Evolutionary conservation across 2,329 filamentous ascomycete species (phyloP).

Genomic region (Diaporthe caulivora): DNA sequence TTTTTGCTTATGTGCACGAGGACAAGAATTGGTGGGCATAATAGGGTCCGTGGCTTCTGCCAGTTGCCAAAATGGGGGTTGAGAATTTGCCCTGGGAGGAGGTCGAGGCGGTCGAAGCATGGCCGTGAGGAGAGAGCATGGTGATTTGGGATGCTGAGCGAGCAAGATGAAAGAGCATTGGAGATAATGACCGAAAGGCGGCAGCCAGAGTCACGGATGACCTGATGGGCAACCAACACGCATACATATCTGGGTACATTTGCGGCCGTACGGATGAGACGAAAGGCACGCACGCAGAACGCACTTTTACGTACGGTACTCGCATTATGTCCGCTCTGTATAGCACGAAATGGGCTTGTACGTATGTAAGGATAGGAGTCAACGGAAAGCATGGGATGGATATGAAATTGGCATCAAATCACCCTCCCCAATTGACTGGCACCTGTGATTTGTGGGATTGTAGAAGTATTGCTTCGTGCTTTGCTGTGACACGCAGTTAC

Average conservation of each 20-base stretch:
- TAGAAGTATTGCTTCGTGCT: no score
- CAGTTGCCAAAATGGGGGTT: constrained; percentile 3
- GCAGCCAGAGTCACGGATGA: constrained; percentile 26
- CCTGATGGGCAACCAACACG: constrained; percentile 20
- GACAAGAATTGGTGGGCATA: constrained; percentile 30
- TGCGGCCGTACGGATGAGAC: constrained; percentile 34
- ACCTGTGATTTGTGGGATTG: background rate
- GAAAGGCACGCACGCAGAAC: constrained; percentile 34
- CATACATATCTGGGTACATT: constrained; percentile 28
- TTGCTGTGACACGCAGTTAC: no score
- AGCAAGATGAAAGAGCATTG: constrained; percentile 1
- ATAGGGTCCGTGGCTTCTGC: constrained; percentile 31
- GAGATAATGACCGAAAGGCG: constrained; percentile 26
- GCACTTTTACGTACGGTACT: constrained; percentile 34
- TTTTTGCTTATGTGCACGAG: constrained; percentile 25
- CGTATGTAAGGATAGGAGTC: constrained; percentile 37
- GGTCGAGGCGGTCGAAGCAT: background rate
- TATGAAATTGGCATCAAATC: constrained; percentile 32
- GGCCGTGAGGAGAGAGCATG: background rate
- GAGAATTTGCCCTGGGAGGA: constrained; percentile 5
- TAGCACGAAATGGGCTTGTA: constrained; percentile 33
- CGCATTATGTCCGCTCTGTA: constrained; percentile 34
- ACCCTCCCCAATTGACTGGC: background rate
- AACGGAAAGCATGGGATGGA: constrained; percentile 33
- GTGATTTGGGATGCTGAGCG: background rate